Percentiles rank a stretch among this genome's conserved stretches.
These are phyloP conservation scores for Acacia melanoxylon DNA, from an alignment of 306 rosid species.

Conservation along the genomic window DNA sequence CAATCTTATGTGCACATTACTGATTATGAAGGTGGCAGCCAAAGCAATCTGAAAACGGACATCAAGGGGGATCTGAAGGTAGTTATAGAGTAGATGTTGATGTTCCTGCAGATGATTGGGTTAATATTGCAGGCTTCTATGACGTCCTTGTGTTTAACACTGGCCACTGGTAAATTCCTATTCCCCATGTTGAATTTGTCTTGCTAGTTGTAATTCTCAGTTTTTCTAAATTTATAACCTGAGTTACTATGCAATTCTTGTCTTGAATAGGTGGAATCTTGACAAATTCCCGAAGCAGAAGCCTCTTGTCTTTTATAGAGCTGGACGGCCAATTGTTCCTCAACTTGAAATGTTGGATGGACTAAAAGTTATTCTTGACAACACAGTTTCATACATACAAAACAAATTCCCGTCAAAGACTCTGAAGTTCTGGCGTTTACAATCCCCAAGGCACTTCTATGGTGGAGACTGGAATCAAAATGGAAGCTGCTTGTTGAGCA, in stretches of 20 bases:
- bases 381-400: conserved; percentile 56
- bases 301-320: conserved; percentile 75
- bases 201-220: conserved; percentile 18
- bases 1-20: conserved; percentile 55
- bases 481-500: conserved; percentile 81
- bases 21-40: conserved; percentile 86
- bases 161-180: conserved; percentile 77
- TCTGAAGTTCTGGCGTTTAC: conserved; percentile 81
- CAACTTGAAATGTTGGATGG: conserved; percentile 67
- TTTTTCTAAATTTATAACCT: not conserved
- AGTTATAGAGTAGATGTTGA: conserved; percentile 78
- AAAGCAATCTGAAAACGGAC: conserved; percentile 35
- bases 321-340: conserved; percentile 68
- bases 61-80: conserved; percentile 61
- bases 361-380: conserved; percentile 65
- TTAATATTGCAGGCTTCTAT: conserved; percentile 64
- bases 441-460: conserved; percentile 85
- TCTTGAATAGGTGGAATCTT: conserved; percentile 73
- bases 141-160: conserved; percentile 87
- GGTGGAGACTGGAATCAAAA: conserved; percentile 97
- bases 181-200: conserved; percentile 25
- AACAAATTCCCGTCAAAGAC: conserved; percentile 61
- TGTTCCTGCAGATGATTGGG: conserved; percentile 90
- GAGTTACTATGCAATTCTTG: conserved; percentile 10
- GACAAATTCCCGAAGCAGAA: conserved; percentile 25